Percentiles rank a stretch among this genome's conserved stretches.
These are phyloP conservation scores for Aspergillus diversus DNA, from an alignment of 495 filamentous ascomycete genomes.

Conservation along the genomic window DNA sequence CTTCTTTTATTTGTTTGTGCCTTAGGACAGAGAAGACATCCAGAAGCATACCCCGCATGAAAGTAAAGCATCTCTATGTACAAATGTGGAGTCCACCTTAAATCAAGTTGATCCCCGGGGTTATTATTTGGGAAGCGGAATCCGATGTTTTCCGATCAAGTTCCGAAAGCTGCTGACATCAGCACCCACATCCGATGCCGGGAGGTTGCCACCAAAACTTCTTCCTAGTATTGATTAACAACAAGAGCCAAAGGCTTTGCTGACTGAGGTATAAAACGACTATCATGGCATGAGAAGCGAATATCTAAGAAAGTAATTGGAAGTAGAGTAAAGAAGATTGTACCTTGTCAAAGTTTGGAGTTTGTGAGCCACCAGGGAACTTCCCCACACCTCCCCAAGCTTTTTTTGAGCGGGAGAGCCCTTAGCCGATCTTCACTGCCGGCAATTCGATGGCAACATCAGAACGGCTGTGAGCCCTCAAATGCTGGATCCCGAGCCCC, in stretches of 20 bases:
- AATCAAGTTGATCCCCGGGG: background rate
- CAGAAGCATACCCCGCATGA: background rate
- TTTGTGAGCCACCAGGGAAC: slow-evolving; percentile 7
- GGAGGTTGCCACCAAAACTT: background rate
- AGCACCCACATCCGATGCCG: slow-evolving; percentile 27
- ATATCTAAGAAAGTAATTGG: too few relatives aligned
- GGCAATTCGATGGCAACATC: slow-evolving; percentile 31
- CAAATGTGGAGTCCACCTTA: background rate
- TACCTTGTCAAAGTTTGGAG: background rate
- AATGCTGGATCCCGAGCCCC: slow-evolving; percentile 34
- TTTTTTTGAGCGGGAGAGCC: slow-evolving; percentile 37
- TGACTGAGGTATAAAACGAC: too few relatives aligned
- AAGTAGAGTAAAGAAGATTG: background rate
- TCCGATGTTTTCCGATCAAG: slow-evolving; percentile 21
- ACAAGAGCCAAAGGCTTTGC: too few relatives aligned
- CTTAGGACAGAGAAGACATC: background rate
- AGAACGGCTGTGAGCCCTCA: slow-evolving; percentile 28
- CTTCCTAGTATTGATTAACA: too few relatives aligned
- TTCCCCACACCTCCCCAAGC: slow-evolving; percentile 24
- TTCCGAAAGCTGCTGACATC: slow-evolving; percentile 31
- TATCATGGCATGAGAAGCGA: too few relatives aligned
- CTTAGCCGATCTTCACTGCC: slow-evolving; percentile 53
- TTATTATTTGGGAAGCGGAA: background rate
- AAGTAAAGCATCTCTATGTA: background rate
- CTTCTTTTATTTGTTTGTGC: too few relatives aligned